These are phyloP conservation scores for Pythium dissimile DNA, from an alignment of 352 stramenopile species.

Conservation along the genomic window DNA sequence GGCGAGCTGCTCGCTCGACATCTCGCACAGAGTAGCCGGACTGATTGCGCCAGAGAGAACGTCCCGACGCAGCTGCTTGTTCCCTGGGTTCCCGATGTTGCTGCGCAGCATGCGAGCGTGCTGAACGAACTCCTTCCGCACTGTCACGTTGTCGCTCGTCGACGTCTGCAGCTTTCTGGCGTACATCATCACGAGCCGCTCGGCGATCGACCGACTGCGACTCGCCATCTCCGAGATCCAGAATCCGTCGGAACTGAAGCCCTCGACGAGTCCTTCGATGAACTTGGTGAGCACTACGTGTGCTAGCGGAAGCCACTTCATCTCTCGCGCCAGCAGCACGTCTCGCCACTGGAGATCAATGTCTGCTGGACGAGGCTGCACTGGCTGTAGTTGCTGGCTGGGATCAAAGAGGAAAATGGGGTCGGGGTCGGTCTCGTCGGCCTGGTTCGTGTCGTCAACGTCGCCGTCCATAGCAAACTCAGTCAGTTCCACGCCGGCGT, in stretches of 20 bases:
- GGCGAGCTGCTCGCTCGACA: constrained; percentile 48
- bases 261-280: constrained; percentile 33
- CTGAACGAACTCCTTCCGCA: constrained; percentile 41
- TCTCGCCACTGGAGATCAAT: constrained; percentile 37
- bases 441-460: constrained; percentile 1
- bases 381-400: not conserved
- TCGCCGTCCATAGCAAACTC: constrained; percentile 16
- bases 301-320: constrained; percentile 39
- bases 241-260: constrained; percentile 33
- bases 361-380: constrained; percentile 5
- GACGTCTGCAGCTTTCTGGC: constrained; percentile 27
- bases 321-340: constrained; percentile 22
- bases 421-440: not conserved
- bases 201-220: constrained; percentile 24
- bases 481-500: constrained; percentile 16
- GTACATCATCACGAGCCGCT: constrained; percentile 33
- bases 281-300: constrained; percentile 31
- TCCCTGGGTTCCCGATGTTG: constrained; percentile 42
- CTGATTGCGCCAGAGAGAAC: constrained; percentile 28
- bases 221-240: constrained; percentile 19
- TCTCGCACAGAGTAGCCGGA: constrained; percentile 28
- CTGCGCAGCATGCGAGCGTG: constrained; percentile 51
- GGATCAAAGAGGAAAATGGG: not conserved
- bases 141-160: constrained; percentile 22
- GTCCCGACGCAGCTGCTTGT: constrained; percentile 37